Evolutionary conservation across 176 grass and related monocot genomes (phyloP), one percentile per base, ranked within the genome.

Genomic region (sorghum (Sorghum bicolor)): DNA sequence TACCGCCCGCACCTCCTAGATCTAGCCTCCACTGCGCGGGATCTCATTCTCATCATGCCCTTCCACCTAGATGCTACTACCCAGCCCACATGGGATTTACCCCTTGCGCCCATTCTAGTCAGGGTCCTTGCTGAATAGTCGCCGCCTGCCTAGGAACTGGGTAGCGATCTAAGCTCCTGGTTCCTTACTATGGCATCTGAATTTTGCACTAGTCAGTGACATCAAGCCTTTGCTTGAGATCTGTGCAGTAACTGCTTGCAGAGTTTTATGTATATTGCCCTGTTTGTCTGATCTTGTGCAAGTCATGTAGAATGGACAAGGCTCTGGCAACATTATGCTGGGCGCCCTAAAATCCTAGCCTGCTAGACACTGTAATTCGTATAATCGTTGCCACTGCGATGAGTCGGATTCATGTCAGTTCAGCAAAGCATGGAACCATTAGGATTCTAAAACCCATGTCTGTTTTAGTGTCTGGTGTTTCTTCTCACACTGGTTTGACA

Each of bases 1-100:
- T 9, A 29, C 57, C 75, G n/a, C n/a, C n/a, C n/a, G 10, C n/a
- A 13, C 61, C 45, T 22, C 25, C 19, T 77, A 79, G 85, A 84
- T 92, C 89, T 75, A 31, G 0, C 6, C 36, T 61, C 22, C 57
- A 25, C 57, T 25, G 55, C 2, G 22, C 55, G 19, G n/a, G n/a
- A 26, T 57, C 53, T 57, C 52, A 55, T 48, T 22, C 50, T 2
- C 52, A 22, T 55, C 52, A 9, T 22, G 52, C 52, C 19, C 7
- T 55, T 19, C 47, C 44, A 6, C 44, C 15, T 8, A 55, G 45
- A 0, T 55, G 6, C 52, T 55, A 4, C 17, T 53, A 19, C 48
- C 17, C 17, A 19, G 48, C 48, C 17, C 17, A 19, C 48, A 53
- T 19, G 52, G 19, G 6, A 55, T 41, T 41, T 38, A n/a, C 6